These are phyloP conservation scores for Plasmodium cynomolgi DNA, from an alignment of 169 alveolate genomes.

Conservation along the genomic window DNA sequence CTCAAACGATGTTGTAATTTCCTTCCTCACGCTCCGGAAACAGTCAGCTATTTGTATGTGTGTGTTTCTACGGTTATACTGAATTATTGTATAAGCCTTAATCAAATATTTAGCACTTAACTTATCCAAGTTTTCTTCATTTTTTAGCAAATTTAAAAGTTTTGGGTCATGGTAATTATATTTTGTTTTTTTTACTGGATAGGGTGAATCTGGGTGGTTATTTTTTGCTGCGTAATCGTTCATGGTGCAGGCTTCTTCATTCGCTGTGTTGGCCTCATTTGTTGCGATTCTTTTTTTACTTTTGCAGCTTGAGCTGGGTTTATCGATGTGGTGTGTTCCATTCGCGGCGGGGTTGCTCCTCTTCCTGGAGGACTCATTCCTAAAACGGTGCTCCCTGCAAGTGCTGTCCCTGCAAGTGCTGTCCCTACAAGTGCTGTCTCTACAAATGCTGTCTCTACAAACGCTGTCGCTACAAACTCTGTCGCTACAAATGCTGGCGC, in stretches of 20 bases:
- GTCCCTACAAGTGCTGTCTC: background rate
- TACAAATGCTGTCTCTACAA: too few species aligned
- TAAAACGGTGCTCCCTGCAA: background rate
- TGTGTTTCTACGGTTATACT: slow-evolving; percentile 58
- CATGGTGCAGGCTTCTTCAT: background rate
- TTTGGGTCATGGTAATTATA: slow-evolving; percentile 50
- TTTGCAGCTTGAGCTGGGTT: slow-evolving; percentile 17
- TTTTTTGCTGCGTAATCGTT: background rate
- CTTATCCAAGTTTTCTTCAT: slow-evolving; percentile 61
- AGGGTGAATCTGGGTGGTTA: slow-evolving; percentile 34
- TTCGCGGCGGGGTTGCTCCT: background rate
- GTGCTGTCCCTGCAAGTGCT: background rate
- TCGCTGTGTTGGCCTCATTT: background rate
- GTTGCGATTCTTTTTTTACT: slow-evolving; percentile 65
- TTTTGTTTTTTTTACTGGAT: slow-evolving; percentile 61
- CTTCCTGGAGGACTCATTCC: background rate
- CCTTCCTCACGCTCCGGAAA: slow-evolving; percentile 54
- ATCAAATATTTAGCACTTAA: slow-evolving; percentile 72
- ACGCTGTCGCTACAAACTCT: background rate
- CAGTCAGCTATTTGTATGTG: slow-evolving; percentile 70
- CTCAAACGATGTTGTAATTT: slow-evolving; percentile 31
- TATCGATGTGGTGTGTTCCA: slow-evolving; percentile 4
- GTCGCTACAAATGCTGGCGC: background rate
- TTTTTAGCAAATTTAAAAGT: slow-evolving; percentile 40
- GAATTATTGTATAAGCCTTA: slow-evolving; percentile 70